Percentiles rank a stretch among this genome's conserved stretches.
phyloP scores from a whole-genome alignment of 2,329 filamentous ascomycete species.

The Calonectria pteridis region DNA sequence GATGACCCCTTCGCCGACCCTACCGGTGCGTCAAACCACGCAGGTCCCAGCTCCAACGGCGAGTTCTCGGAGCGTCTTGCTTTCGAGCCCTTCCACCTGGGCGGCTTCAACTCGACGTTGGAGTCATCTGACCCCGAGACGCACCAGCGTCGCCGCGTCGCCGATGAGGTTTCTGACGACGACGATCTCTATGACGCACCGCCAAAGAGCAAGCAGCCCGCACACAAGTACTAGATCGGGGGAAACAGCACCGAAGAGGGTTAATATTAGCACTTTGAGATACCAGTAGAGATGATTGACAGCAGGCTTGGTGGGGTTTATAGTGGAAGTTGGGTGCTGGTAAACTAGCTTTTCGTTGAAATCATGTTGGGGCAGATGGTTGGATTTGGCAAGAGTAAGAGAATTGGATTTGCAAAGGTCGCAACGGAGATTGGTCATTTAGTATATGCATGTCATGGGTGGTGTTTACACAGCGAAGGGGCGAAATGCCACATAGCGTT shows the following conservation, averaged over 20 bases:
- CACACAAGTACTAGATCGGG: constrained; percentile 49
- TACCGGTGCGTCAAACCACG: constrained; percentile 30
- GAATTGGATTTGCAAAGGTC: constrained; percentile 8
- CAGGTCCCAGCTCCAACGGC: constrained; percentile 28
- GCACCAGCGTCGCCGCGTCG: constrained; percentile 31
- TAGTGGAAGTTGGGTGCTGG: background rate
- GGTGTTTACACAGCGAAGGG: constrained; percentile 41
- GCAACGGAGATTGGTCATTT: constrained; percentile 24
- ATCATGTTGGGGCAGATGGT: background rate
- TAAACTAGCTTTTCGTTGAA: background rate
- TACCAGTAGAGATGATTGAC: background rate
- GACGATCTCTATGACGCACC: constrained; percentile 58
- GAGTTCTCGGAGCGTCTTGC: constrained; percentile 44
- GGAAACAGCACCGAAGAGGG: background rate
- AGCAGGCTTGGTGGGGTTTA: background rate
- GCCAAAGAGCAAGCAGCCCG: constrained; percentile 53
- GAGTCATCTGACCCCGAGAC: constrained; percentile 31
- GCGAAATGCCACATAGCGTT: constrained; percentile 40
- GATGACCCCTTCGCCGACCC: constrained; percentile 52
- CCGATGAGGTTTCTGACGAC: constrained; percentile 48
- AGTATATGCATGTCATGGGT: constrained; percentile 38
- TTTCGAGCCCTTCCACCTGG: constrained; percentile 55
- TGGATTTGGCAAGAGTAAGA: background rate
- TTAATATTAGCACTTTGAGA: background rate
- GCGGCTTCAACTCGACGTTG: constrained; percentile 47